Conservation (phyloP, 345 rosid genomes). For the Camelina laxa region DNA sequence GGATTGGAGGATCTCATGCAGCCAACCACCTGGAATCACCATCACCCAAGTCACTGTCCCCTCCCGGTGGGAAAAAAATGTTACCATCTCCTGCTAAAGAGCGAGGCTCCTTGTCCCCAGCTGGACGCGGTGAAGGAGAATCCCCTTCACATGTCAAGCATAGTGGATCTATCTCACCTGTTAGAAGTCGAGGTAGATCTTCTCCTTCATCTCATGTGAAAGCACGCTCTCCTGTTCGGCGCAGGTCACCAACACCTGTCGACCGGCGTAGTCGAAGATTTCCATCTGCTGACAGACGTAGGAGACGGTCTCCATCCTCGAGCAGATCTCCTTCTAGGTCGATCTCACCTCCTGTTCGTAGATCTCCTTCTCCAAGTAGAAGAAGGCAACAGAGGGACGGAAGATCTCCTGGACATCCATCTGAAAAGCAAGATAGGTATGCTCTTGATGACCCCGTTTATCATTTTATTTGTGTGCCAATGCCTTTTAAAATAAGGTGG, state of each 20-base stretch:
- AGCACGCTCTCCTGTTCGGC: conserved; percentile 37
- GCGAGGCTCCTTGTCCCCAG: conserved; percentile 49
- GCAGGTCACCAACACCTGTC: conserved; percentile 48
- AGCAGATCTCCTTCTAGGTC: conserved; percentile 54
- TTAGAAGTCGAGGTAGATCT: conserved; percentile 39
- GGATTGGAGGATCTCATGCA: conserved; percentile 22
- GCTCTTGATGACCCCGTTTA: conserved; percentile 5
- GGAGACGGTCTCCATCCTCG: conserved; percentile 52
- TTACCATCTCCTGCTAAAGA: conserved; percentile 42
- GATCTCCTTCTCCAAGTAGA: conserved; percentile 53
- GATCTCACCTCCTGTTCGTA: conserved; percentile 53
- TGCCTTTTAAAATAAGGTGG: conserved; percentile 3
- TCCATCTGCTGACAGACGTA: conserved; percentile 45
- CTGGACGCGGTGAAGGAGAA: conserved; percentile 34
- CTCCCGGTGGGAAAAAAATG: conserved; percentile 30
- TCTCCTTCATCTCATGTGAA: conserved; percentile 43
- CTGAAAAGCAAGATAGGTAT: conserved; percentile 61
- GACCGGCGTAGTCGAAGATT: conserved; percentile 46
- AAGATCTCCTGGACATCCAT: conserved; percentile 53
- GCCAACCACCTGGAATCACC: conserved; percentile 46
- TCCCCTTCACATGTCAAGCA: conserved; percentile 38
- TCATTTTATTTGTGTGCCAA: conserved; percentile 9
- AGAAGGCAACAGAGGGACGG: conserved; percentile 46
- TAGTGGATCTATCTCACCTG: conserved; percentile 48
- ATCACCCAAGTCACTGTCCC: conserved; percentile 49